These are phyloP conservation scores for Pleodorina starrii DNA, from an alignment of 139 green algal genomes.

Conservation along the genomic window DNA sequence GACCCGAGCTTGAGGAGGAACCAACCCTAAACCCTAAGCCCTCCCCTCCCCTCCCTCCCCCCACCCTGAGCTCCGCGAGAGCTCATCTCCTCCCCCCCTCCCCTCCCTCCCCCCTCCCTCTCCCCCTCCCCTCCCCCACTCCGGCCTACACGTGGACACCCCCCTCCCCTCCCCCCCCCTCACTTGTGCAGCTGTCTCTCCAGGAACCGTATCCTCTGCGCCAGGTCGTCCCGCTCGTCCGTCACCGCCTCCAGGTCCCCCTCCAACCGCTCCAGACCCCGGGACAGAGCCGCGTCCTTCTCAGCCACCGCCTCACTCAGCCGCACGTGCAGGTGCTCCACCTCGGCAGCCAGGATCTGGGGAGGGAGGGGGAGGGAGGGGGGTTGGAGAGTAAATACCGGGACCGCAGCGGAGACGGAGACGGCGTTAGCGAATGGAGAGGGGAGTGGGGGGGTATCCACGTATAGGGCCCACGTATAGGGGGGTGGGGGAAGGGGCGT, in stretches of 20 bases:
- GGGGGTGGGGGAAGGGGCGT: too few species aligned
- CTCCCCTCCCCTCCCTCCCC: not conserved
- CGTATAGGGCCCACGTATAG: too few species aligned
- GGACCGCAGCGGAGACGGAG: too few species aligned
- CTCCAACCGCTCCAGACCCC: conserved; percentile 50
- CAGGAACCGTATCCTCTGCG: conserved; percentile 67
- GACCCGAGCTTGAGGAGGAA: too few species aligned
- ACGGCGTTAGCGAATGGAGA: too few species aligned
- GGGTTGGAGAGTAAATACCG: too few species aligned
- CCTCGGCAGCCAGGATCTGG: conserved; percentile 50
- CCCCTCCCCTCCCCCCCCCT: not conserved
- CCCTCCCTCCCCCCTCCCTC: not conserved
- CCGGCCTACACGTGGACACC: not conserved
- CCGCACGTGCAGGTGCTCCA: conserved; percentile 54
- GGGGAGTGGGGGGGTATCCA: too few species aligned
- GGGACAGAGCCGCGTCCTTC: conserved; percentile 38
- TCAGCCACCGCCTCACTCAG: conserved; percentile 38
- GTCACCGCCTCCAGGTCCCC: conserved; percentile 52
- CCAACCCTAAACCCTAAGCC: too few species aligned
- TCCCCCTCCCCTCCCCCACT: not conserved
- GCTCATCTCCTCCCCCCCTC: not conserved
- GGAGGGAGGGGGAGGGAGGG: not conserved
- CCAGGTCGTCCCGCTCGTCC: conserved; percentile 70
- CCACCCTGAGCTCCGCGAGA: not conserved
- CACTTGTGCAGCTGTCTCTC: conserved; percentile 64